Conservation (phyloP, 2,329 filamentous ascomycete genomes). For the Exophiala sp. region DNA sequence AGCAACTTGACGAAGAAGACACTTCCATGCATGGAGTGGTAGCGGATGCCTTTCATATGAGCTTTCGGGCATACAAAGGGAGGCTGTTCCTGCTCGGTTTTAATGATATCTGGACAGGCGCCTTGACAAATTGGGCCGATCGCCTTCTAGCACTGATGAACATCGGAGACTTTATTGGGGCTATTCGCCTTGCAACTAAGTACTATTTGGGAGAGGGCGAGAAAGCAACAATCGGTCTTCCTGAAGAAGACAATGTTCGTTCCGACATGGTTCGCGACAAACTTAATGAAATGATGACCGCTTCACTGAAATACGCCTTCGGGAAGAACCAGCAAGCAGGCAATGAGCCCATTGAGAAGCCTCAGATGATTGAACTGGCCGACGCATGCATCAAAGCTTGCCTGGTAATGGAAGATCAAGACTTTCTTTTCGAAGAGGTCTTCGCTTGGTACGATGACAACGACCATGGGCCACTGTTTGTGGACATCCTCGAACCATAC, state of each 20-base stretch:
- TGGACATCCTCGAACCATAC: conserved; percentile 83
- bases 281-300: conserved; percentile 86
- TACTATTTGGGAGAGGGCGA: conserved; percentile 92
- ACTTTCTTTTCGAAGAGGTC: conserved; percentile 86
- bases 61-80: conserved; percentile 92
- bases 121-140: conserved; percentile 95
- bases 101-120: conserved; percentile 86
- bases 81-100: conserved; percentile 89
- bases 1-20: conserved; percentile 83
- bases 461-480: conserved; percentile 69
- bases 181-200: conserved; percentile 82
- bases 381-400: conserved; percentile 82
- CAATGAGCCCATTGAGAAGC: conserved; percentile 51
- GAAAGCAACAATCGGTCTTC: conserved; percentile 88
- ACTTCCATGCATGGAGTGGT: conserved; percentile 90
- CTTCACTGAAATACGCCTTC: conserved; percentile 87
- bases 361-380: conserved; percentile 71
- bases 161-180: conserved; percentile 88
- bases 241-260: conserved; percentile 72
- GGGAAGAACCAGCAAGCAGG: conserved; percentile 54
- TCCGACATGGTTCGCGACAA: conserved; percentile 84
- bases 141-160: conserved; percentile 91
- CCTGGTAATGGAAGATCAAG: conserved; percentile 69
- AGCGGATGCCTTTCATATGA: conserved; percentile 97
- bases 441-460: conserved; percentile 87